phyloP scores from a whole-genome alignment of 2,329 filamentous ascomycete species.

The Mariannaea sp. region DNA sequence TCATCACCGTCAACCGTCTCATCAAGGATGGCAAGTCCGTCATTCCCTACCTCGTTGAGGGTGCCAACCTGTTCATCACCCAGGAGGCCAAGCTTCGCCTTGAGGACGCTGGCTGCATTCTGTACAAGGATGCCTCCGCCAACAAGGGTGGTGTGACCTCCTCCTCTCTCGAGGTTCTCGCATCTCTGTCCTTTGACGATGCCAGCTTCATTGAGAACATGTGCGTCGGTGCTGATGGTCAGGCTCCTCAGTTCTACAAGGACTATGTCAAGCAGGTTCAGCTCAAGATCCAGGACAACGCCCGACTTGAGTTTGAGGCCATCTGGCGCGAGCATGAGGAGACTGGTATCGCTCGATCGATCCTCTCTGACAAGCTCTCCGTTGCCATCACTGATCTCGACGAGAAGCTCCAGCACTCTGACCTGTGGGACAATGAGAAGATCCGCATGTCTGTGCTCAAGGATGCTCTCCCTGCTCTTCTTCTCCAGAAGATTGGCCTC shows the following conservation, averaged over 20 bases:
- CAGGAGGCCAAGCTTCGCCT: slow-evolving; percentile 96
- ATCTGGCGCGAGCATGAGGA: slow-evolving; percentile 94
- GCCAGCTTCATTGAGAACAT: slow-evolving; percentile 87
- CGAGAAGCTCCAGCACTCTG: slow-evolving; percentile 91
- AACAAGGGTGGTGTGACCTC: slow-evolving; percentile 99
- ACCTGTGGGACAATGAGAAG: slow-evolving; percentile 83
- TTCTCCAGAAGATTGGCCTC: slow-evolving; percentile 88
- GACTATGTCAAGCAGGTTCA: slow-evolving; percentile 93
- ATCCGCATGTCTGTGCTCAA: slow-evolving; percentile 78
- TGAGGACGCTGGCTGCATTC: slow-evolving; percentile 89
- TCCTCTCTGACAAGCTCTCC: slow-evolving; percentile 90
- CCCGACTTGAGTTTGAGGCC: slow-evolving; percentile 92
- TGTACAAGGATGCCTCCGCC: slow-evolving; percentile 97
- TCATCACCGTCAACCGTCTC: slow-evolving; percentile 82
- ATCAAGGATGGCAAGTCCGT: slow-evolving; percentile 87
- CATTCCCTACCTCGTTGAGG: slow-evolving; percentile 96
- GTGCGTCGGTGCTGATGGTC: slow-evolving; percentile 77
- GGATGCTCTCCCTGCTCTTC: slow-evolving; percentile 83
- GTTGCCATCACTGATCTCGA: slow-evolving; percentile 94
- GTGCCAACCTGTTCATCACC: slow-evolving; percentile 97
- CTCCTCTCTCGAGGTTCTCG: slow-evolving; percentile 93
- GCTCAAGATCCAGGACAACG: slow-evolving; percentile 87
- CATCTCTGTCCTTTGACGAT: slow-evolving; percentile 93
- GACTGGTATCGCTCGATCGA: slow-evolving; percentile 78
- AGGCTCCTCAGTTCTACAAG: slow-evolving; percentile 87